Conservation (phyloP, 2,329 filamentous ascomycete species). For the Pseudopyricularia cyperi region DNA sequence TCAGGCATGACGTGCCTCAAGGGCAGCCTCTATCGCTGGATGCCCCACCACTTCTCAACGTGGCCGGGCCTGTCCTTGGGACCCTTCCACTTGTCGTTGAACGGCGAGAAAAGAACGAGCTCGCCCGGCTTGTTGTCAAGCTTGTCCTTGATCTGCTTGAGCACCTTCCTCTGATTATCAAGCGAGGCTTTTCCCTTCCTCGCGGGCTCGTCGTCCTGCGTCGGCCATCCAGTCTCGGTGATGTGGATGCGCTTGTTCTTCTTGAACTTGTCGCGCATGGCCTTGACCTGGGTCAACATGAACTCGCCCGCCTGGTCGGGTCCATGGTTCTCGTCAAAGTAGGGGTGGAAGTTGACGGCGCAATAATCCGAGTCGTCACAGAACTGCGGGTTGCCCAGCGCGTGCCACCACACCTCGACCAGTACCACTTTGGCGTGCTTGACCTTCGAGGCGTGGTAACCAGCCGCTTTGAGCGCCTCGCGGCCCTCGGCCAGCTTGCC, state of each 20-base stretch:
- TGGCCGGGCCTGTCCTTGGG: constrained; percentile 49
- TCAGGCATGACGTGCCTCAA: background rate
- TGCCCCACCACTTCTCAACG: constrained; percentile 69
- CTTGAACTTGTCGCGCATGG: background rate
- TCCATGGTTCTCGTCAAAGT: constrained; percentile 55
- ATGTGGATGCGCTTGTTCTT: constrained; percentile 50
- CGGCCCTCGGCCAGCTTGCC: constrained; percentile 45
- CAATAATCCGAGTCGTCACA: constrained; percentile 67
- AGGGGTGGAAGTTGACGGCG: constrained; percentile 71
- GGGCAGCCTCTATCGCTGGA: constrained; percentile 14
- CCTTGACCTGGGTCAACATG: constrained; percentile 26
- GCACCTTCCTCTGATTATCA: constrained; percentile 52
- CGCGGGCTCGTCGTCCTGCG: constrained; percentile 31
- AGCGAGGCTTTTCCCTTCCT: constrained; percentile 9
- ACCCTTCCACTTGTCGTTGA: constrained; percentile 69
- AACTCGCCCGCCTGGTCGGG: constrained; percentile 50
- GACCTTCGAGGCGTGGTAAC: constrained; percentile 31
- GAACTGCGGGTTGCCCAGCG: constrained; percentile 52
- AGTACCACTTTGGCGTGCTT: constrained; percentile 55
- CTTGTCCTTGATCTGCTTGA: constrained; percentile 47
- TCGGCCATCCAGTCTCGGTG: constrained; percentile 79
- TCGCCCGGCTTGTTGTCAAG: constrained; percentile 35
- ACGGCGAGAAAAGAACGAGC: constrained; percentile 65
- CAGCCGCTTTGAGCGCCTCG: constrained; percentile 40
- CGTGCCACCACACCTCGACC: constrained; percentile 64